A percentile compares a stretch with the other conserved stretches of the same genome.
Evolutionary conservation across 1,284 basidiomycete species (phyloP).

Genomic region (Inonotus obliquus): DNA sequence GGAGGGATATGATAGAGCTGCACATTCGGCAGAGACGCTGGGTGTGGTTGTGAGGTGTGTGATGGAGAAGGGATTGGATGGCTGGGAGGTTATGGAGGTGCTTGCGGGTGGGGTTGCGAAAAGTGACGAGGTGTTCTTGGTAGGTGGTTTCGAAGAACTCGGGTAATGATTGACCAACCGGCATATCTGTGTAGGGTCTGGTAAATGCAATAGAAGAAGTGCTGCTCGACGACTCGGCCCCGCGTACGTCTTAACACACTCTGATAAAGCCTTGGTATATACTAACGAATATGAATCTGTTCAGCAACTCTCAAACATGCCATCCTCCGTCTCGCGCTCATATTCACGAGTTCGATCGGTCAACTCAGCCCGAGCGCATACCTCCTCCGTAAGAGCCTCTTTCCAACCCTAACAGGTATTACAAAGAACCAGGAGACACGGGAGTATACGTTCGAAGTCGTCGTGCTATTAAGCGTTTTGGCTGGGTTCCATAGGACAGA

Average conservation of each 20-base stretch:
- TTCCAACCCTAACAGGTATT: constrained; percentile 47
- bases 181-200: constrained; percentile 25
- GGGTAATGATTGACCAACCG: not conserved
- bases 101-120: constrained; percentile 53
- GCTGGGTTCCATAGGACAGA: constrained; percentile 67
- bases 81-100: constrained; percentile 67
- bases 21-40: constrained; percentile 47
- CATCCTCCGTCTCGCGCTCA: constrained; percentile 49
- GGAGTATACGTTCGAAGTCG: constrained; percentile 52
- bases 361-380: constrained; percentile 67
- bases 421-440: constrained; percentile 49
- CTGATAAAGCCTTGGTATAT: not conserved
- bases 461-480: constrained; percentile 50
- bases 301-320: constrained; percentile 47
- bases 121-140: constrained; percentile 56
- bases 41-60: constrained; percentile 40
- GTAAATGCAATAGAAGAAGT: constrained; percentile 40
- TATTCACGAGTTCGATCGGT: constrained; percentile 50
- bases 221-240: constrained; percentile 38
- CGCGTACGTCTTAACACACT: constrained; percentile 34
- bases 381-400: constrained; percentile 56
- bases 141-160: constrained; percentile 26
- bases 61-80: constrained; percentile 50
- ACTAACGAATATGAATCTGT: constrained; percentile 3
- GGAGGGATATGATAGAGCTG: constrained; percentile 33